phyloP scores from a whole-genome alignment of 2,329 filamentous ascomycete species.

The Magnaporthiopsis rhizophila region DNA sequence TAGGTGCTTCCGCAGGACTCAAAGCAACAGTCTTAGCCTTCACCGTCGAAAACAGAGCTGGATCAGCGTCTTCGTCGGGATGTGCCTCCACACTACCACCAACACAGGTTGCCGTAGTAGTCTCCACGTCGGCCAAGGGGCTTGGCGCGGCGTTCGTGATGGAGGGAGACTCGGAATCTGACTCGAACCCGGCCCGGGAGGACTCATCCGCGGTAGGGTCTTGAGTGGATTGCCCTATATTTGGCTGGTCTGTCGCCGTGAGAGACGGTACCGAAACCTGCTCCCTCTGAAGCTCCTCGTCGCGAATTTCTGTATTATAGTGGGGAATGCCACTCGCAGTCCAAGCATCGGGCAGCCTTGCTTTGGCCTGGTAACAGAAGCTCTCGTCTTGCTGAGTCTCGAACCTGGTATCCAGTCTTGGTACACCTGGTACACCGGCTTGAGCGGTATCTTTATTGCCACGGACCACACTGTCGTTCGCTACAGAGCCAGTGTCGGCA shows the following conservation, averaged over 20 bases:
- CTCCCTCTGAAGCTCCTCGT: neutral
- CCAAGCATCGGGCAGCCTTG: conserved; percentile 4
- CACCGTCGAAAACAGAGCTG: neutral
- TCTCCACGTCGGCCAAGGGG: neutral
- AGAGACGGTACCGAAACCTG: neutral
- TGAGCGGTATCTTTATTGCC: neutral
- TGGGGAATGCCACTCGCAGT: neutral
- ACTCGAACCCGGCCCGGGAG: neutral
- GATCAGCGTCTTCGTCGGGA: neutral
- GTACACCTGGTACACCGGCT: neutral
- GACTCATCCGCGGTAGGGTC: neutral
- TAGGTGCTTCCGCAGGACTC: neutral
- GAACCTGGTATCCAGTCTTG: conserved; percentile 1
- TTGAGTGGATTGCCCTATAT: neutral
- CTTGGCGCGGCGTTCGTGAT: neutral
- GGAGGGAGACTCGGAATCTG: neutral
- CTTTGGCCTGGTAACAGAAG: conserved; percentile 23
- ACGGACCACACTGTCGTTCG: neutral
- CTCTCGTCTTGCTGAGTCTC: conserved; percentile 25
- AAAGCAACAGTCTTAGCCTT: neutral
- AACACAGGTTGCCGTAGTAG: neutral
- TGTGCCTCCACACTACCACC: no score
- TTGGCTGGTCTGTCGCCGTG: neutral
- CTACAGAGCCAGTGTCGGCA: neutral
- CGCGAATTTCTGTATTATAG: neutral